Evolutionary conservation across 176 grass and related monocot genomes (phyloP).

Genomic region (Musa troglodytarum): DNA sequence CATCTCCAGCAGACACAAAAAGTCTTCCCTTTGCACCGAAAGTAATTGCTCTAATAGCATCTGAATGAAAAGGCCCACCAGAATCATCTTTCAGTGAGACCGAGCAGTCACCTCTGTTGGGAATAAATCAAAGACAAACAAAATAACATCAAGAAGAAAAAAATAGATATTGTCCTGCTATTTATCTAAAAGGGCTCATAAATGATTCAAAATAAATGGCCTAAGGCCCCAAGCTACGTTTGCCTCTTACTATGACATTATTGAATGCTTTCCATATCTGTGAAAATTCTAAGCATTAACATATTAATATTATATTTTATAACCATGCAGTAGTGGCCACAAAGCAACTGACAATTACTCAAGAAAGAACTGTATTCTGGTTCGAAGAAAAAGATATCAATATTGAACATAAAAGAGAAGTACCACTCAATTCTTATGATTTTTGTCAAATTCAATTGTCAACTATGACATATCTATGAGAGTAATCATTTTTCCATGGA

Average conservation of each 20-base stretch:
- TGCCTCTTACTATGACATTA: not conserved
- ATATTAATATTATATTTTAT: no score
- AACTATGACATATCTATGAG: not conserved
- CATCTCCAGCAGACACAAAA: constrained; percentile 70
- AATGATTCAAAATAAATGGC: not conserved
- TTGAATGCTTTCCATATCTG: no score
- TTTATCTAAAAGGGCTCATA: not conserved
- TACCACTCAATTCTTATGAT: no score
- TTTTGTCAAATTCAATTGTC: no score
- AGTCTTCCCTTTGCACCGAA: constrained; percentile 45
- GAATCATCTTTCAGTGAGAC: constrained; percentile 40
- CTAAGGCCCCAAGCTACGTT: not conserved
- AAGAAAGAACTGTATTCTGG: no score
- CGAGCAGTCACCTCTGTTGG: constrained; percentile 34
- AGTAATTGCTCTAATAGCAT: constrained; percentile 56
- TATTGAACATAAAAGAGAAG: not conserved
- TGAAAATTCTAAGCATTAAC: no score
- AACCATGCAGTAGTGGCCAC: no score
- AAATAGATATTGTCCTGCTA: not conserved
- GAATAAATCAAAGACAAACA: not conserved
- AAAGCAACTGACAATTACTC: no score
- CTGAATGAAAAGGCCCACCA: constrained; percentile 41
- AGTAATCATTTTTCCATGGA: not conserved
- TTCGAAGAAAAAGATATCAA: not conserved
- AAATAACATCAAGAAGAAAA: not conserved